Base-by-base conservation (phyloP, 192 early-diverging fungal genomes). In the Martensiomyces pterosporus region DNA sequence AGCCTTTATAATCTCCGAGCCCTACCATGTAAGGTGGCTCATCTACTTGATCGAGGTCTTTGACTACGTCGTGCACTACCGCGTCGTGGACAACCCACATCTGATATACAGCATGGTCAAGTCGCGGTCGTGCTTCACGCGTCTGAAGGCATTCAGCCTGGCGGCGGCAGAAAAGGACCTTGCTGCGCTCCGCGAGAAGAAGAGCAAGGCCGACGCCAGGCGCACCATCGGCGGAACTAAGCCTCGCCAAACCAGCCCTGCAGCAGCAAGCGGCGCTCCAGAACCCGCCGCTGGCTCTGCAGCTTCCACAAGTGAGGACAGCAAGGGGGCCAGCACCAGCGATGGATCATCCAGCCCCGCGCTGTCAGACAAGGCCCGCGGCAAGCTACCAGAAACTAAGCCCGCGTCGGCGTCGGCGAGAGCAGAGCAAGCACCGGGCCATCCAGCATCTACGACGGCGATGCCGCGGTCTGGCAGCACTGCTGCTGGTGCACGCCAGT, bases 31-130 rank as follows among this genome's bases (percentile, higher is more conserved):
- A 47, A 77, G 77, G 23, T 76, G 83, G 24, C 68, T 88, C 12
- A 84, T 82, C 9, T 89, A 85, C 49, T 49, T 92, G 19, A 55
- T 94, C 4, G 91, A 94, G 52, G 77, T 83, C 5, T 84, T 93
- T 53, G 86, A 92, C 55, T 87, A 85, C 40, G 75, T 92, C 24
- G 72, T 93, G 9, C 89, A 92, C 52, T 93, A 92, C 62, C 93
- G 93, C 35, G 80, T 81, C 35, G 52, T 43, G 64, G 90, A 87
- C 32, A 96, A 96, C 53, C 75, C 84, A 5, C 81, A 84, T 19
- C 44, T 96, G 14, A 77, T 92, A 19, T 93, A 93, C 64, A 82
- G 85, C 19, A 75, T 96, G 52, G 79, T 93, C 18, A 78, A 86
- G 37, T 72, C 85, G 41, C 85, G 86, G 29, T 57, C 77, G 13